phyloP scores from a whole-genome alignment of 2,329 filamentous ascomycete genomes.

The Ophiostoma ips region DNA sequence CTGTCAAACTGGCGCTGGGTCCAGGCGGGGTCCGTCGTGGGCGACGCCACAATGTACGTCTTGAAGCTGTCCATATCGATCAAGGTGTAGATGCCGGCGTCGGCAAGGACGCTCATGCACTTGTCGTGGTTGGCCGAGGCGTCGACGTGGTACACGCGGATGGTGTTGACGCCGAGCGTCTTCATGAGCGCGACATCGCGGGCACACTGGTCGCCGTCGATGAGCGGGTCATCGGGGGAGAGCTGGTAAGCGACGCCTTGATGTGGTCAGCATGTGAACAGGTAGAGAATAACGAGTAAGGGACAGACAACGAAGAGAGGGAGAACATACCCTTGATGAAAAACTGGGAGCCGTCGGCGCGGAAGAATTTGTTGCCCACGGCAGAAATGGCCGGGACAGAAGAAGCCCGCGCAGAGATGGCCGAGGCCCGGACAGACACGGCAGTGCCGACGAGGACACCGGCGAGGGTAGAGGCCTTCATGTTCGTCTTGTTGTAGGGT shows the following conservation, averaged over 20 bases:
- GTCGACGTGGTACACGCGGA: conserved; percentile 83
- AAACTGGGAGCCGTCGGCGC: conserved; percentile 65
- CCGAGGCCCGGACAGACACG: conserved; percentile 16
- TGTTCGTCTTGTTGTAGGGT: no score
- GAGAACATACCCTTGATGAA: conserved; percentile 57
- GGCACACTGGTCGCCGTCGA: conserved; percentile 61
- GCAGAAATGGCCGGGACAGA: conserved; percentile 34
- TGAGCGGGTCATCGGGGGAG: conserved; percentile 54
- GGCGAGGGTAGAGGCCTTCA: conserved; percentile 25
- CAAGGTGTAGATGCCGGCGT: conserved; percentile 71
- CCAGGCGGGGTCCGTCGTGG: conserved; percentile 51
- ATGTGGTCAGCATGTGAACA: background rate
- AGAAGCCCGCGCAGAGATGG: conserved; percentile 33
- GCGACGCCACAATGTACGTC: conserved; percentile 48
- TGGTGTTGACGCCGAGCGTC: conserved; percentile 65
- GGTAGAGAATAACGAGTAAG: conserved; percentile 2
- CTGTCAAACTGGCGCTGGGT: conserved; percentile 54
- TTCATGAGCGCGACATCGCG: conserved; percentile 68
- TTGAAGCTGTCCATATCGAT: conserved; percentile 68
- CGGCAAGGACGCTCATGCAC: conserved; percentile 69
- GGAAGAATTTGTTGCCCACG: conserved; percentile 76
- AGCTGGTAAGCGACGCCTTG: conserved; percentile 61
- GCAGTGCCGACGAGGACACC: conserved; percentile 23
- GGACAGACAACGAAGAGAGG: background rate
- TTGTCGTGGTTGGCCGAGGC: conserved; percentile 53